phyloP scores from a whole-genome alignment of 2,329 filamentous ascomycete genomes.

The Daldinia sp. region DNA sequence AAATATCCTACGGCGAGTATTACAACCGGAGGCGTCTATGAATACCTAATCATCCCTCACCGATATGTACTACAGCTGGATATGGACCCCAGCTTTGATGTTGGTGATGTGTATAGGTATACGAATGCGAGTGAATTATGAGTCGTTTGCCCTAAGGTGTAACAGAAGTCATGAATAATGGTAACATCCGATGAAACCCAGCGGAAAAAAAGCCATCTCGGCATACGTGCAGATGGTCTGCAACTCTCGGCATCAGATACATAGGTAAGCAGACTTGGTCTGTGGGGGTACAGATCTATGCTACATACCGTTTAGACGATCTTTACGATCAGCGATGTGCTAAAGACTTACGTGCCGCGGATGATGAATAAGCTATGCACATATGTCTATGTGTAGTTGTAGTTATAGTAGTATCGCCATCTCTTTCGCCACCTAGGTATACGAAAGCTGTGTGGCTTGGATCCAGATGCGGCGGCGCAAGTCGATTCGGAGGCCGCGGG shows the following conservation, averaged over 20 bases:
- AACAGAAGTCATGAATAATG: background rate
- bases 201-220: background rate
- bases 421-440: background rate
- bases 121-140: background rate
- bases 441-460: slow-evolving; percentile 20
- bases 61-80: background rate
- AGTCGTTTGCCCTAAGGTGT: background rate
- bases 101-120: background rate
- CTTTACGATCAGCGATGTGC: background rate
- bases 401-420: background rate
- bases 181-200: background rate
- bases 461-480: slow-evolving; percentile 9
- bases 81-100: background rate
- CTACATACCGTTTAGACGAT: background rate
- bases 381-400: too few relatives aligned
- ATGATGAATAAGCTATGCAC: background rate
- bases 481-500: slow-evolving; percentile 12
- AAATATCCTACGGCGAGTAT: background rate
- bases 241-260: background rate
- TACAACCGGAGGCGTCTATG: background rate
- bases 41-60: background rate
- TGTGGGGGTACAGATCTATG: background rate
- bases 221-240: background rate
- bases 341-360: background rate
- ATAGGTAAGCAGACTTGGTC: background rate